Evolutionary conservation across 176 grass and related monocot genomes (phyloP), one percentile per base, ranked within the genome.

Genomic region (Oryza coarctata): DNA sequence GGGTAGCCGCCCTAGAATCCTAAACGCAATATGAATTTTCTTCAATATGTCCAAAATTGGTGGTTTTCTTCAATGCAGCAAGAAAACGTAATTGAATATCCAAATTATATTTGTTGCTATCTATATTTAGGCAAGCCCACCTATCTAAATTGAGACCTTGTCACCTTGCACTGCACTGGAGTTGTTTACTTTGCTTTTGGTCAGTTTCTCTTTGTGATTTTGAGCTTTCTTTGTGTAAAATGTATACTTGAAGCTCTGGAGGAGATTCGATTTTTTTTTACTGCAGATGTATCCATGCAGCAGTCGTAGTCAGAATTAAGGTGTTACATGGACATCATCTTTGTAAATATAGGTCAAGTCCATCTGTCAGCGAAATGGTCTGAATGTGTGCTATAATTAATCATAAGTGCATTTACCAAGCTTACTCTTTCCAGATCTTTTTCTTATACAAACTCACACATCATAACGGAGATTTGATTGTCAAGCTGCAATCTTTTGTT

Each of bases 21-120:
- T 49, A 78, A 70, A 36, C 63, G 36, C 17, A 13, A 33, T 41
- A 3, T 22, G 3, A 33, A 28, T 72, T 41, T 71, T 72, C 2
- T 79, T 49, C 52, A 32, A 32, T 72, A 17, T 3, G 2, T 52
- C n/a, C 14, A 72, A 47, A 47, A 47, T 27, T 35, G 11, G 55
- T 9, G 12, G 28, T 79, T 72, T 85, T 73, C 76, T 64, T 79
- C 29, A 64, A 72, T 45, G 7, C 75, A 15, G 34, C 39, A 73
- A 86, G 17, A 30, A 78, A 85, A 5, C 1, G 0, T 47, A 63
- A 23, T 79, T 23, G 63, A 71, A 78, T 15, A 9, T 9, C 31
- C 58, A 80, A 38, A 52, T 4, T 28, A 14, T 15, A 44, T 71
- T 79, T 72, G 15, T 72, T 2, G 1, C 40, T 73, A 30, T 72